These are phyloP conservation scores for Capronia coronata DNA, from an alignment of 2,329 filamentous ascomycete genomes.

Conservation along the genomic window DNA sequence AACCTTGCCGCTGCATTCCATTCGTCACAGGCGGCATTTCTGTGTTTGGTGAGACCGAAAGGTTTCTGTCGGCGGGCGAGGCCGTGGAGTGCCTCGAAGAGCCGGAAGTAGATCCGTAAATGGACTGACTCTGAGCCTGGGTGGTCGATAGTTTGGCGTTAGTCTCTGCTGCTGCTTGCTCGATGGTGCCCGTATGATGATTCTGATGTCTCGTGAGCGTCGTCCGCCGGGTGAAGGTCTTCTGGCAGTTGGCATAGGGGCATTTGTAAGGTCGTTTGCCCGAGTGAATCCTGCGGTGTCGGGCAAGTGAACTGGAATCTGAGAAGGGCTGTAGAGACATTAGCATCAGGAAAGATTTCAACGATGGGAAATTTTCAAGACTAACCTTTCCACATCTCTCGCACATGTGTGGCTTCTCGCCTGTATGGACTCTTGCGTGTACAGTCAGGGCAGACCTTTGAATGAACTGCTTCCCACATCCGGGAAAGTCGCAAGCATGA, in stretches of 20 bases:
- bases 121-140: constrained; percentile 34
- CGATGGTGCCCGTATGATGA: constrained; percentile 88
- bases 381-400: constrained; percentile 91
- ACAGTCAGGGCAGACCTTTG: constrained; percentile 93
- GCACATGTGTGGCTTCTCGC: constrained; percentile 97
- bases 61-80: constrained; percentile 70
- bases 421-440: constrained; percentile 90
- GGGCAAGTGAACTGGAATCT: constrained; percentile 86
- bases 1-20: constrained; percentile 57
- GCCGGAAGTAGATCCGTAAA: constrained; percentile 41
- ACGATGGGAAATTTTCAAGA: constrained; percentile 4
- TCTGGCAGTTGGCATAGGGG: constrained; percentile 93
- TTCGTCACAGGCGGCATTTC: constrained; percentile 64
- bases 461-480: constrained; percentile 94
- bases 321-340: constrained; percentile 68
- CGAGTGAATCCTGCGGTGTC: constrained; percentile 90
- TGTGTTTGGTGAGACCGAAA: constrained; percentile 72
- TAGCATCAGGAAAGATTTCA: constrained; percentile 11
- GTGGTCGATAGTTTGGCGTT: constrained; percentile 69
- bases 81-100: constrained; percentile 57
- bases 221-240: constrained; percentile 93
- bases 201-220: constrained; percentile 94
- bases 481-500: constrained; percentile 82
- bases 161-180: constrained; percentile 84
- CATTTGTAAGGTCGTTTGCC: constrained; percentile 97